Conservation (phyloP, 208 protist species). For the Wallacemonas sp. region DNA sequence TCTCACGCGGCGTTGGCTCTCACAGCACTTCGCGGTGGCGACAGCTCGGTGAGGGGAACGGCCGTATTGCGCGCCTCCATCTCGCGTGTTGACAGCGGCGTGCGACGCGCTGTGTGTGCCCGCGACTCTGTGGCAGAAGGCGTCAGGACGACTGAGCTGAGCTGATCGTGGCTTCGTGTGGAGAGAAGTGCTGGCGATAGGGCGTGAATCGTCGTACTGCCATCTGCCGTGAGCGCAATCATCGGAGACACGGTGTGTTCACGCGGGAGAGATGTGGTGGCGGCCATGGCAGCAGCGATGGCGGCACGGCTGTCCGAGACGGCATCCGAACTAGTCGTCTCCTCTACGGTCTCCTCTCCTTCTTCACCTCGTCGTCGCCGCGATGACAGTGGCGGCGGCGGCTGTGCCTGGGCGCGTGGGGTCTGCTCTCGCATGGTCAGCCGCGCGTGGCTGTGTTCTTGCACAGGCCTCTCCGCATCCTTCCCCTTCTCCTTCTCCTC, state of each 20-base stretch:
- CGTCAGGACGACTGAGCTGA: background rate
- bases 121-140: too few species aligned
- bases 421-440: too few species aligned
- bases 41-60: too few species aligned
- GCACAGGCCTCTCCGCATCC: background rate
- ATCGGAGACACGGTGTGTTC: background rate
- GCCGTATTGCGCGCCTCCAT: too few species aligned
- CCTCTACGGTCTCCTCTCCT: background rate
- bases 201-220: conserved; percentile 11
- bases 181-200: background rate
- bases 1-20: too few species aligned
- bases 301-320: background rate
- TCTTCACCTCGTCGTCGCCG: background rate
- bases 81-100: too few species aligned
- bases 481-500: background rate
- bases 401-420: too few species aligned
- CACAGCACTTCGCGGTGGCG: too few species aligned
- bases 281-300: conserved; percentile 5
- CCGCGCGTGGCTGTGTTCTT: too few species aligned
- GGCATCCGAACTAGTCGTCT: background rate
- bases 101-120: too few species aligned
- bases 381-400: background rate
- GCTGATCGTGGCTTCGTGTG: background rate
- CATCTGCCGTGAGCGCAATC: conserved; percentile 1
- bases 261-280: background rate